Evolutionary conservation across 805 yeast genomes (phyloP).

Genomic region (Candida chauliodis): DNA sequence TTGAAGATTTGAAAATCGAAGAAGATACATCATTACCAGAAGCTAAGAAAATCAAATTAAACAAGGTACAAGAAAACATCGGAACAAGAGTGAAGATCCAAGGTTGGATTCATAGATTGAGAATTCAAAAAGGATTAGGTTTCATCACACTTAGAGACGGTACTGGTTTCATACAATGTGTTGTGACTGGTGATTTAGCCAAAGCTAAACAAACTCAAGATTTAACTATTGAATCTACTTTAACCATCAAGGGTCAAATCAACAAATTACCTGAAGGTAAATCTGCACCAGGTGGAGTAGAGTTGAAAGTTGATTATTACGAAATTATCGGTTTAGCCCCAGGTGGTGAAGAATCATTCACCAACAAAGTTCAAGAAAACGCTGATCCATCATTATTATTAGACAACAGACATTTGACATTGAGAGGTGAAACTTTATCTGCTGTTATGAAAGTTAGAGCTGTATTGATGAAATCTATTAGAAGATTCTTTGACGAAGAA

Average conservation of each 20-base stretch:
- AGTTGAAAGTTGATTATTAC: conserved; percentile 86
- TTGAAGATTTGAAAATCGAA: conserved; percentile 67
- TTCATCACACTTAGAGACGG: conserved; percentile 95
- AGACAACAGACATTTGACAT: conserved; percentile 93
- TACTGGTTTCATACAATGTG: conserved; percentile 83
- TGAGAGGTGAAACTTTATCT: conserved; percentile 92
- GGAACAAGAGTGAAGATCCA: conserved; percentile 72
- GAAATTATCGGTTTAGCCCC: conserved; percentile 92
- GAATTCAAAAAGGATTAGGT: conserved; percentile 88
- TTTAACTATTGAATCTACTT: conserved; percentile 84
- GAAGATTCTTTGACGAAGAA: conserved; percentile 75
- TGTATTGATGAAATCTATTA: conserved; percentile 62
- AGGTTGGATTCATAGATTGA: conserved; percentile 96
- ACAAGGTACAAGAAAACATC: conserved; percentile 48
- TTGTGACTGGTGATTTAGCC: conserved; percentile 87
- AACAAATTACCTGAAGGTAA: conserved; percentile 91
- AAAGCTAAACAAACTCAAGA: conserved; percentile 80
- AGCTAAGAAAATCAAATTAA: conserved; percentile 67
- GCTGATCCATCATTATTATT: conserved; percentile 90
- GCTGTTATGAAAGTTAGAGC: conserved; percentile 96
- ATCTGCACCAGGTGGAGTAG: conserved; percentile 96
- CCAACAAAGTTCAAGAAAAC: conserved; percentile 89
- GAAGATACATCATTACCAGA: conserved; percentile 72
- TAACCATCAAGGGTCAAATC: conserved; percentile 75
- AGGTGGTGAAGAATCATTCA: conserved; percentile 89